A percentile compares a stretch with the other conserved stretches of the same genome.
Evolutionary conservation across 495 filamentous ascomycete species (phyloP).

Genomic region (Chaetomium cochliodes): DNA sequence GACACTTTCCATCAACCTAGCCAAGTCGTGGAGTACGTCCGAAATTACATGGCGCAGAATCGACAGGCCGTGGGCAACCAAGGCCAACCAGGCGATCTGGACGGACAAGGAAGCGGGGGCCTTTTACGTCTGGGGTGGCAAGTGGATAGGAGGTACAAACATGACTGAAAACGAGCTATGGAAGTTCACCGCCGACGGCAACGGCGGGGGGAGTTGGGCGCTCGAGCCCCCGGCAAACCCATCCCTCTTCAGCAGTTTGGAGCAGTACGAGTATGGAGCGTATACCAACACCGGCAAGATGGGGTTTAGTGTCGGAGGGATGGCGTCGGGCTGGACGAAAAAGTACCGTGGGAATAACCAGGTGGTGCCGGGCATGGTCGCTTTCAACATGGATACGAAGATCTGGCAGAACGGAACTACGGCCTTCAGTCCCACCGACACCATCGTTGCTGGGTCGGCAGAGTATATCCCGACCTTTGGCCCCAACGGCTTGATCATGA

Average conservation of each 20-base stretch:
- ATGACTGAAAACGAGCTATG: slow-evolving; percentile 31
- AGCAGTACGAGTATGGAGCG: slow-evolving; percentile 11
- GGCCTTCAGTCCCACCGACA: slow-evolving; percentile 17
- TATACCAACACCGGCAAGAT: slow-evolving; percentile 10
- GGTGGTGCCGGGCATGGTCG: slow-evolving; percentile 25
- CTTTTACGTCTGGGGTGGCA: slow-evolving; percentile 43
- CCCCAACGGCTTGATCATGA: slow-evolving; percentile 35
- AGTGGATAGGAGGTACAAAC: slow-evolving; percentile 15
- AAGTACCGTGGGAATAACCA: slow-evolving; percentile 2
- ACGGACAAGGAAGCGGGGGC: slow-evolving; percentile 26
- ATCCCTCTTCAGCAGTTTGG: slow-evolving; percentile 8
- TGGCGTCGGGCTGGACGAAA: slow-evolving; percentile 17
- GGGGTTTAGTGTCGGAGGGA: slow-evolving; percentile 24
- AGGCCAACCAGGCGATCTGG: slow-evolving; percentile 34
- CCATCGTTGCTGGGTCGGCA: slow-evolving; percentile 24
- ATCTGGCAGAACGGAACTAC: slow-evolving; percentile 23
- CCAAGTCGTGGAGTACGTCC: slow-evolving; percentile 37
- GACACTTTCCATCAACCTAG: slow-evolving; percentile 41
- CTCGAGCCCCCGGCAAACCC: slow-evolving; percentile 15
- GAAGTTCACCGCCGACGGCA: slow-evolving; percentile 38
- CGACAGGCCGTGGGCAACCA: slow-evolving; percentile 27
- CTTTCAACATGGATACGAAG: slow-evolving; percentile 26
- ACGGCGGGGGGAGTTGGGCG: slow-evolving; percentile 40
- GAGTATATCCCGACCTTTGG: slow-evolving; percentile 34
- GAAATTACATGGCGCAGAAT: slow-evolving; percentile 33